These are phyloP conservation scores for Turnera subulata DNA, from an alignment of 345 rosid species.

Conservation along the genomic window DNA sequence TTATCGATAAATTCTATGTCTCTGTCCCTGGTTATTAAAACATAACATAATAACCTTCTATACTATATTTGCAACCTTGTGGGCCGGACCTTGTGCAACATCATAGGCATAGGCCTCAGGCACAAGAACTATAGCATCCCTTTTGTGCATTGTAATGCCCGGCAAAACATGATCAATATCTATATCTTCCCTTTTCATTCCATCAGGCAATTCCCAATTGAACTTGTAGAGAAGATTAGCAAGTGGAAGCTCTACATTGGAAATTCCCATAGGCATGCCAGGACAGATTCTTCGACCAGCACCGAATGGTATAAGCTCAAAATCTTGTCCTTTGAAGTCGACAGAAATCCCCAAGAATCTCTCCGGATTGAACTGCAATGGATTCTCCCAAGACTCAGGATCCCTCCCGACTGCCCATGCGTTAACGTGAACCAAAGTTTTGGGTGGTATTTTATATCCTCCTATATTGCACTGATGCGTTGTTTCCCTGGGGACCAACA, in stretches of 20 bases:
- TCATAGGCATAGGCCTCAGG: too few species aligned
- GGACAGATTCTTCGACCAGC: constrained; percentile 9
- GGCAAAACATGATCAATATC: constrained; percentile 4
- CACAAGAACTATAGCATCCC: too few species aligned
- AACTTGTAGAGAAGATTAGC: neutral
- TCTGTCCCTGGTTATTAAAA: too few species aligned
- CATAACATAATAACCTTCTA: too few species aligned
- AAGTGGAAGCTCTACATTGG: constrained; percentile 1
- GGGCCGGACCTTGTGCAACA: too few species aligned
- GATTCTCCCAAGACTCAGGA: constrained; percentile 7
- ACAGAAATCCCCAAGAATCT: constrained; percentile 19
- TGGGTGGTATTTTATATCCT: neutral
- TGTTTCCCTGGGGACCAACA: constrained; percentile 31
- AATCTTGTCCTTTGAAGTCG: neutral
- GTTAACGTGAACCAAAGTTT: constrained; percentile 12
- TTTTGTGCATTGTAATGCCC: too few species aligned
- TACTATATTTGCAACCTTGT: too few species aligned
- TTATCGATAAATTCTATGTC: too few species aligned
- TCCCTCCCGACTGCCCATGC: constrained; percentile 40
- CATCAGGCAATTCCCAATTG: neutral
- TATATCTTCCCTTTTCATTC: neutral
- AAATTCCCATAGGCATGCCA: constrained; percentile 17
- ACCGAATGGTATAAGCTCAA: neutral
- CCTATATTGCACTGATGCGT: neutral
- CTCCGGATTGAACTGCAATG: constrained; percentile 20